Conservation (phyloP, 2,329 filamentous ascomycete genomes). For the Elsinoe necatrix region DNA sequence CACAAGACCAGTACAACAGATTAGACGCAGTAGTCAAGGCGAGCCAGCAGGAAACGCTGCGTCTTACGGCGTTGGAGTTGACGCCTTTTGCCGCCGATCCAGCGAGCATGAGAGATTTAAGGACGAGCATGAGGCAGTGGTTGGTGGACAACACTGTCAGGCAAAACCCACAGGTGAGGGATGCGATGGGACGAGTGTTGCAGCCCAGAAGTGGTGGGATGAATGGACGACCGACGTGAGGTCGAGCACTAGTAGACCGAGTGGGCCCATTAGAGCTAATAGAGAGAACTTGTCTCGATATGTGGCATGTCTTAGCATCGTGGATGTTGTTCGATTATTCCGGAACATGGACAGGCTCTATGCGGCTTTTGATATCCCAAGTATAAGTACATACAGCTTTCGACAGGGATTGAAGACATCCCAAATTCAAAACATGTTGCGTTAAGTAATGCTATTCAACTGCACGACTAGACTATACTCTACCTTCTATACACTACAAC, state of each 20-base stretch:
- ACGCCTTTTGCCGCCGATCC: slow-evolving; percentile 71
- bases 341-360: no score
- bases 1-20: slow-evolving; percentile 57
- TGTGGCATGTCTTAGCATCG: no score
- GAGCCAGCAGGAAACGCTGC: slow-evolving; percentile 59
- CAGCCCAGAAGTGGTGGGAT: slow-evolving; percentile 43
- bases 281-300: no score
- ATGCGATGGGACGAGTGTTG: slow-evolving; percentile 63
- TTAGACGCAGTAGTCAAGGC: slow-evolving; percentile 53
- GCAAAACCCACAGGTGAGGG: slow-evolving; percentile 70
- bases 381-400: no score
- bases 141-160: slow-evolving; percentile 78
- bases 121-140: slow-evolving; percentile 72
- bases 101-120: slow-evolving; percentile 54
- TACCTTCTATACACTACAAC: slow-evolving; percentile 11
- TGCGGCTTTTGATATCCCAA: no score
- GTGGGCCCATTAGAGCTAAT: no score
- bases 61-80: slow-evolving; percentile 68
- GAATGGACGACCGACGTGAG: not conserved
- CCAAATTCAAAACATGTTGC: no score
- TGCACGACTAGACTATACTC: not conserved
- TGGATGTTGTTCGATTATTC: no score
- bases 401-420: no score
- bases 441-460: not conserved
- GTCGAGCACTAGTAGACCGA: not conserved